Percentiles rank a stretch among this genome's conserved stretches.
These are phyloP conservation scores for Chenopodium suecicum DNA, from an alignment of 148 eudicot genomes.

Conservation along the genomic window DNA sequence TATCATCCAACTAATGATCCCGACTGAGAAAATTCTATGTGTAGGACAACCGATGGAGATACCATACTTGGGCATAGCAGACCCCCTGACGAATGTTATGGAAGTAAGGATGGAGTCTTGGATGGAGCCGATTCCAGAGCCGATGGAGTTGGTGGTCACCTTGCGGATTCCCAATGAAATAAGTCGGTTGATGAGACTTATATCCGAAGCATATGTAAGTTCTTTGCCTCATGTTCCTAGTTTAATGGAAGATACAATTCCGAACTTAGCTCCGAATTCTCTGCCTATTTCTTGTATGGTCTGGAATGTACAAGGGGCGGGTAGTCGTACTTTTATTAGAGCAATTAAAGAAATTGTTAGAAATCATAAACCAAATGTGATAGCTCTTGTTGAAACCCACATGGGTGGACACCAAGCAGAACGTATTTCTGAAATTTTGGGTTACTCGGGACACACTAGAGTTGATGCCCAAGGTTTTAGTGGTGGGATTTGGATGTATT, in stretches of 20 bases:
- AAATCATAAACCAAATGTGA: not conserved
- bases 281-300: not conserved
- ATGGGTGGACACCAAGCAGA: not conserved
- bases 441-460: not conserved
- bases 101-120: too few relatives aligned
- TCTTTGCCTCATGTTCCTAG: not conserved
- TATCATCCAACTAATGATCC: too few relatives aligned
- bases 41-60: too few relatives aligned
- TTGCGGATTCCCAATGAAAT: not conserved
- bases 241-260: not conserved
- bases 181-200: not conserved
- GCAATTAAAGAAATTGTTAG: not conserved
- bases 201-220: too few relatives aligned
- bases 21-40: too few relatives aligned
- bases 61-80: too few relatives aligned
- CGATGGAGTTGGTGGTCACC: not conserved
- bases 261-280: not conserved
- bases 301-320: not conserved
- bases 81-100: too few relatives aligned
- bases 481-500: not conserved
- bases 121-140: too few relatives aligned
- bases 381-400: not conserved
- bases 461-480: not conserved
- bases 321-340: not conserved
- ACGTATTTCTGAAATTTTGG: not conserved